Conservation (phyloP, 2,329 filamentous ascomycete species). For the Aspergillus pseudoterreus region DNA sequence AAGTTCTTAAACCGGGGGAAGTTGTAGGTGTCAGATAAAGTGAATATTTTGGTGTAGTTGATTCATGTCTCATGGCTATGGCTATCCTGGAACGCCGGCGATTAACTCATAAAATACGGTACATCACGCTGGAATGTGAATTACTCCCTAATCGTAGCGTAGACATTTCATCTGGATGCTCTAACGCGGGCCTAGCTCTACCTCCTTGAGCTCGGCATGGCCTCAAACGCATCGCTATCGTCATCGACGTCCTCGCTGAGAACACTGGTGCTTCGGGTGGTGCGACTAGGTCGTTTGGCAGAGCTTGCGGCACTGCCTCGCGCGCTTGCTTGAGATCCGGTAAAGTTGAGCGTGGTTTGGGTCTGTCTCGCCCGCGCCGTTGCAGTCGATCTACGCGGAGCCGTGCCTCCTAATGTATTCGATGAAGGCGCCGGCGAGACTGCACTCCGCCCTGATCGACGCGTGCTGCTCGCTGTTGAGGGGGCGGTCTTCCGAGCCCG, state of each 20-base stretch:
- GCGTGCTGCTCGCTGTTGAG: slow-evolving; percentile 19
- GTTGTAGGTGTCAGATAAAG: slow-evolving; percentile 13
- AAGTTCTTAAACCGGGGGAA: slow-evolving; percentile 26
- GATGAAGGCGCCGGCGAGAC: slow-evolving; percentile 33
- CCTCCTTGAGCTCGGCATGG: slow-evolving; percentile 24
- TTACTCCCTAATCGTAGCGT: no score
- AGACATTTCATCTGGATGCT: no score
- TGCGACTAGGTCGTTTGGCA: slow-evolving; percentile 24
- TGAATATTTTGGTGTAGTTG: no score
- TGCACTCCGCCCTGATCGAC: slow-evolving; percentile 22
- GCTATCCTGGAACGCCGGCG: no score
- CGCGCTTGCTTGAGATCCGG: slow-evolving; percentile 33
- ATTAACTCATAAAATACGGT: no score
- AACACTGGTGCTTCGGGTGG: slow-evolving; percentile 32
- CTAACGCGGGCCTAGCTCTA: neutral
- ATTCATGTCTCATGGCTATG: no score
- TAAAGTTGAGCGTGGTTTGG: slow-evolving; percentile 43
- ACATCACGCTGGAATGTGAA: neutral
- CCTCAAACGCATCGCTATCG: slow-evolving; percentile 47
- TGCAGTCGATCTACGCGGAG: slow-evolving; percentile 22
- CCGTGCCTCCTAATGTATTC: slow-evolving; percentile 24
- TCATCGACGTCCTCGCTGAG: slow-evolving; percentile 35
- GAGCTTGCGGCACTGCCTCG: slow-evolving; percentile 15
- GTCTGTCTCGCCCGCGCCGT: slow-evolving; percentile 23
- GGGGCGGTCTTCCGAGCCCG: slow-evolving; percentile 22